phyloP scores from a whole-genome alignment of 441 rosid species.

The Codiaeum variegatum region DNA sequence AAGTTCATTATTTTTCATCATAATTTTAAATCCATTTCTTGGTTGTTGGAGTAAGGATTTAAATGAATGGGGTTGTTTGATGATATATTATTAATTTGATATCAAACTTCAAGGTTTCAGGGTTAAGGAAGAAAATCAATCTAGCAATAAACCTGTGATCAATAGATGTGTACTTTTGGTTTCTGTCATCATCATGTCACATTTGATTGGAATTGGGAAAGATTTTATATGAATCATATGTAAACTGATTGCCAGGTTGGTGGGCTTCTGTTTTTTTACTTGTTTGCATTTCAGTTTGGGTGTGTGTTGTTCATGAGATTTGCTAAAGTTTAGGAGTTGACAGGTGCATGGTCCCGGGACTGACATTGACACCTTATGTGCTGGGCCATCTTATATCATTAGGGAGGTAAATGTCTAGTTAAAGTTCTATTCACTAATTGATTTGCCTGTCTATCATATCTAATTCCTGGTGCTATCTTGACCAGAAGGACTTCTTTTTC shows the following conservation, averaged over 20 bases:
- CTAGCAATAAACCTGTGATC: not conserved
- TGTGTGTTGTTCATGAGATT: not conserved
- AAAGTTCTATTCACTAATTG: not conserved
- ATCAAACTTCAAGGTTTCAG: no score
- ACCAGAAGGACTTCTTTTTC: conserved; percentile 59
- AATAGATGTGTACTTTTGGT: no score
- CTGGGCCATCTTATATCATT: conserved; percentile 65
- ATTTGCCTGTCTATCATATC: not conserved
- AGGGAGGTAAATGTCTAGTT: conserved; percentile 45
- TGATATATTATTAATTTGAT: no score
- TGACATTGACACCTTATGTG: conserved; percentile 62
- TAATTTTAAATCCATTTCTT: no score
- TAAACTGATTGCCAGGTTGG: not conserved
- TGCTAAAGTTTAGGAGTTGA: conserved; percentile 9
- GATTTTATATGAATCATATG: not conserved
- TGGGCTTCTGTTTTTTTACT: not conserved
- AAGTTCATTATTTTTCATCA: no score
- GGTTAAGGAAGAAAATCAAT: no score
- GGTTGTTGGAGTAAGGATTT: no score
- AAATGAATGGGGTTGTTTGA: no score
- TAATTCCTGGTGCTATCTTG: conserved; percentile 11
- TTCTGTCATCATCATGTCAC: not conserved
- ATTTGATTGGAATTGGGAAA: not conserved
- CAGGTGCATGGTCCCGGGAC: conserved; percentile 78
- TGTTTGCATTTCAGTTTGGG: not conserved